Evolutionary conservation across 768 basidiomycete genomes (phyloP).

Genomic region (Strobilomyces echinocephalus): DNA sequence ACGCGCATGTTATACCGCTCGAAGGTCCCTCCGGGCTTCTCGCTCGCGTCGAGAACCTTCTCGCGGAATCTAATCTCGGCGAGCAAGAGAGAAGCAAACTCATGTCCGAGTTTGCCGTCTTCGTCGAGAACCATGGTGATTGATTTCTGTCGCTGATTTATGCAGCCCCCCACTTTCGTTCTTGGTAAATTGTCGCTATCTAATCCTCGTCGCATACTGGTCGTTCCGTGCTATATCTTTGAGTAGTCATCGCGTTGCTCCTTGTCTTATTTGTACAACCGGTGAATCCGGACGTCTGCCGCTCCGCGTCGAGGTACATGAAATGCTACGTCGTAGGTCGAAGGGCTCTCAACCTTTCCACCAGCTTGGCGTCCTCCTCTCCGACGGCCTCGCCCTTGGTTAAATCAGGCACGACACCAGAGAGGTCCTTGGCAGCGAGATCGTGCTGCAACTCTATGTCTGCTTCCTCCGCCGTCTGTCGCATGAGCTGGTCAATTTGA

Average conservation of each 20-base stretch:
- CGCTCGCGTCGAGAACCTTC: constrained; percentile 55
- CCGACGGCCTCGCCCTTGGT: constrained; percentile 47
- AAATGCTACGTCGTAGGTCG: constrained; percentile 60
- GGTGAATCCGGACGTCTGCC: not conserved
- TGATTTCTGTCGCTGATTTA: constrained; percentile 9
- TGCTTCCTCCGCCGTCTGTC: constrained; percentile 94
- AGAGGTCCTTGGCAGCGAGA: constrained; percentile 60
- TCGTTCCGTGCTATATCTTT: constrained; percentile 17
- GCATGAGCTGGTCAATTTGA: constrained; percentile 88
- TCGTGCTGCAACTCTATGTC: constrained; percentile 94
- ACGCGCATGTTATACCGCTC: constrained; percentile 68
- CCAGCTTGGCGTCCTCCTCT: constrained; percentile 79
- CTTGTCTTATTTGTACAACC: constrained; percentile 6
- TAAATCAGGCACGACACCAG: constrained; percentile 53
- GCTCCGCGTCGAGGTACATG: constrained; percentile 8
- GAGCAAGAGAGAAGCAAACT: constrained; percentile 46
- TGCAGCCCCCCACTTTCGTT: constrained; percentile 1
- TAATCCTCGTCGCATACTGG: constrained; percentile 15
- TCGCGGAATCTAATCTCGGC: constrained; percentile 46
- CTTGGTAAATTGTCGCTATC: constrained; percentile 29
- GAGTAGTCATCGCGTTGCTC: constrained; percentile 13
- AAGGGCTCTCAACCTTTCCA: constrained; percentile 82
- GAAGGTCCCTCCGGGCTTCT: constrained; percentile 71
- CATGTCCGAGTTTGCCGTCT: constrained; percentile 55
- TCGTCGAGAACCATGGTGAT: constrained; percentile 40